These are phyloP conservation scores for Jatropha multifida DNA, from an alignment of 441 rosid genomes.

Conservation along the genomic window DNA sequence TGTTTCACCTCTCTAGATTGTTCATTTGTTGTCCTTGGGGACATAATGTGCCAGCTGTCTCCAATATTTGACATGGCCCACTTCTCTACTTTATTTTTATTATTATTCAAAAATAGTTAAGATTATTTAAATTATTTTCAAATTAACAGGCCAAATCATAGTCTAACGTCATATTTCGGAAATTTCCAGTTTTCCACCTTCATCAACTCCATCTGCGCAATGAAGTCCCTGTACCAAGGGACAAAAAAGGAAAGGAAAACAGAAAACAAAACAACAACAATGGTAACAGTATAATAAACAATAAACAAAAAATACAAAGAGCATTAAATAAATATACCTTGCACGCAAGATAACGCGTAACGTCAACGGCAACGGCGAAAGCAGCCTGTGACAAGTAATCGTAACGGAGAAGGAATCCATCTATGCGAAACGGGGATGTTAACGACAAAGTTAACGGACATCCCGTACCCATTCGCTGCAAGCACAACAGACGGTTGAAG, in stretches of 20 bases:
- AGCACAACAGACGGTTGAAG: slow-evolving; percentile 5
- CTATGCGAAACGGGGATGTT: neutral
- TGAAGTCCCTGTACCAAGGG: too few relatives aligned
- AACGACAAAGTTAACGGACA: slow-evolving; percentile 23
- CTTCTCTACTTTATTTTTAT: neutral
- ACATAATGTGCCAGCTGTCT: neutral
- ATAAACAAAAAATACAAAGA: neutral
- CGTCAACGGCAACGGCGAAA: slow-evolving; percentile 18
- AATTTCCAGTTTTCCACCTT: neutral
- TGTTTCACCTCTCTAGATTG: neutral
- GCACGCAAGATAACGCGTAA: slow-evolving; percentile 29
- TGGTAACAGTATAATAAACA: neutral
- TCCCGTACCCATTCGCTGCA: neutral
- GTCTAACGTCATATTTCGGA: neutral
- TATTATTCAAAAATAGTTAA: neutral
- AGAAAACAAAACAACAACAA: neutral
- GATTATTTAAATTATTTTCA: neutral
- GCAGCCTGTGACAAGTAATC: slow-evolving; percentile 16
- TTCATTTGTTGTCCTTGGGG: too few relatives aligned
- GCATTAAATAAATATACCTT: slow-evolving; percentile 28
- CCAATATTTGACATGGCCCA: neutral
- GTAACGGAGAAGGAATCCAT: neutral
- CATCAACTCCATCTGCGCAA: neutral
- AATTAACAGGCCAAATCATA: too few relatives aligned
- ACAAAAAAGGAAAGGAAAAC: neutral